Conservation (phyloP, 768 basidiomycete genomes). For the Tephrocybe rancida region DNA sequence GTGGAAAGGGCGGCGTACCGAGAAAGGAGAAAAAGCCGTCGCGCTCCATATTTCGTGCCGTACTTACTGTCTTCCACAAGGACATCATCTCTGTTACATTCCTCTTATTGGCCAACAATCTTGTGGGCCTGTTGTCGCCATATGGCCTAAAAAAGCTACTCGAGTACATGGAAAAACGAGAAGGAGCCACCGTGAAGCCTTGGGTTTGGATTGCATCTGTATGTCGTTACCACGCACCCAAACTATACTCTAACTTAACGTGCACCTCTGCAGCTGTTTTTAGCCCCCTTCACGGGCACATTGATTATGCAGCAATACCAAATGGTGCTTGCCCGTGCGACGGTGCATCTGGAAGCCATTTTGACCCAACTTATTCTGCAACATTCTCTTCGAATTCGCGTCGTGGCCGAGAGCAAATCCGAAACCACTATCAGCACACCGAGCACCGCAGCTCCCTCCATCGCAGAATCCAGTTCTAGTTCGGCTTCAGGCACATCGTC, state of each 20-base stretch:
- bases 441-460: not conserved
- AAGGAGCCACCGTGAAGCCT: conserved; percentile 50
- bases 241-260: conserved; percentile 47
- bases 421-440: conserved; percentile 6
- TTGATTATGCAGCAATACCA: conserved; percentile 17
- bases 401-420: conserved; percentile 40
- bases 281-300: conserved; percentile 6
- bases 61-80: conserved; percentile 36
- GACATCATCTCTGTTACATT: conserved; percentile 28
- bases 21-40: conserved; percentile 32
- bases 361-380: conserved; percentile 43
- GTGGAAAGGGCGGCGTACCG: conserved; percentile 35
- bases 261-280: conserved; percentile 38
- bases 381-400: conserved; percentile 58
- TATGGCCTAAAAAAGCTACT: conserved; percentile 42
- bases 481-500: not conserved
- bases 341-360: conserved; percentile 51
- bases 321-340: conserved; percentile 39
- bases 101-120: conserved; percentile 25
- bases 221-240: conserved; percentile 46
- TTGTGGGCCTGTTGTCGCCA: conserved; percentile 31
- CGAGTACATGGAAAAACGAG: conserved; percentile 46
- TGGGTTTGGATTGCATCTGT: conserved; percentile 64
- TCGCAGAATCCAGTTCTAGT: not conserved
- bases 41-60: conserved; percentile 43